phyloP scores from a whole-genome alignment of 75 land plant genomes.

The Sequoiadendron giganteum region DNA sequence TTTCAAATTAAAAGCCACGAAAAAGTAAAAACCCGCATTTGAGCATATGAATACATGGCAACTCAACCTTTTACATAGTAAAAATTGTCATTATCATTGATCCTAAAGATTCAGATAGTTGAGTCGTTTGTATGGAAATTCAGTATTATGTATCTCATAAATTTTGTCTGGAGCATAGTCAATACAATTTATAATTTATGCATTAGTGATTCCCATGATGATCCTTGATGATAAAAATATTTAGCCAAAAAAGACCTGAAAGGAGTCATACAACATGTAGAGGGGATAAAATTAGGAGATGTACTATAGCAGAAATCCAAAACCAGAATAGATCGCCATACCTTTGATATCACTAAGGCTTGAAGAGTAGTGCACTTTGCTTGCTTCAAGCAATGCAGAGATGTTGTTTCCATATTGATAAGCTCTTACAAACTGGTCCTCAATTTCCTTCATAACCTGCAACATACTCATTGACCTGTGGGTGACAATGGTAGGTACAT shows the following conservation, averaged over 20 bases:
- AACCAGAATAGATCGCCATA: slow-evolving; percentile 10
- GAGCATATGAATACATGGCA: neutral
- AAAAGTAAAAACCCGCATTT: neutral
- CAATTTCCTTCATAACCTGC: slow-evolving; percentile 67
- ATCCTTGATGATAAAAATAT: neutral
- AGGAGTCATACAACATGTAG: neutral
- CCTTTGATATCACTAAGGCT: slow-evolving; percentile 56
- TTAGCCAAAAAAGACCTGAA: neutral
- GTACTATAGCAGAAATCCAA: neutral
- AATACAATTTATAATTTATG: neutral
- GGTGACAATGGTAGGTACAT: slow-evolving; percentile 46
- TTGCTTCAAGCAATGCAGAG: slow-evolving; percentile 55
- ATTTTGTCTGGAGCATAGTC: neutral
- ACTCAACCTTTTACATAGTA: neutral
- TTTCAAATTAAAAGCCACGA: neutral
- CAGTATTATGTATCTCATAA: neutral
- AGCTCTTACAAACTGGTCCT: slow-evolving; percentile 49
- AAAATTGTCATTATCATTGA: neutral
- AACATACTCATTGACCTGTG: slow-evolving; percentile 49
- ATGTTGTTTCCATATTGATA: slow-evolving; percentile 53
- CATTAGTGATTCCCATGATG: neutral
- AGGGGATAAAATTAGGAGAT: neutral
- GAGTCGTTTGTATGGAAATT: neutral
- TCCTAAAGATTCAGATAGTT: neutral
- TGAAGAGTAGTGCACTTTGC: slow-evolving; percentile 52